Percentiles rank a stretch among this genome's conserved stretches.
These are phyloP conservation scores for Chlorella ohadii DNA, from an alignment of 139 green algal species.

Conservation along the genomic window DNA sequence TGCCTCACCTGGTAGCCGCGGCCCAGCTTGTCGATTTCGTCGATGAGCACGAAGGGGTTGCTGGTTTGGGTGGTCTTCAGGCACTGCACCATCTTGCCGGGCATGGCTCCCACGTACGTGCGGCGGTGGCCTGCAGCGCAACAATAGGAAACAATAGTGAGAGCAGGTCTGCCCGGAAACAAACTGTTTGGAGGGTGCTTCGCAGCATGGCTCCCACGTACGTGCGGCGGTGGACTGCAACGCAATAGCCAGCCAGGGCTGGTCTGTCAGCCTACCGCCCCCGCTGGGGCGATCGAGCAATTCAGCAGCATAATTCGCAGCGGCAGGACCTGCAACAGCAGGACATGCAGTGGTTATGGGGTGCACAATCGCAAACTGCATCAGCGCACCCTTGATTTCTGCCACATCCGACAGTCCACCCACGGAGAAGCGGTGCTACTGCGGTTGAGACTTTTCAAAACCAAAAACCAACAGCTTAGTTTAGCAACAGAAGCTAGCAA, in stretches of 20 bases:
- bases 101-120: conserved; percentile 99
- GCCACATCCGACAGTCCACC: conserved; percentile 94
- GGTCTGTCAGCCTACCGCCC: too few relatives aligned
- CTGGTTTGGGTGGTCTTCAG: conserved; percentile 84
- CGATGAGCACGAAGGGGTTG: conserved; percentile 98
- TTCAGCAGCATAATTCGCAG: too few relatives aligned
- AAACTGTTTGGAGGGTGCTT: too few relatives aligned
- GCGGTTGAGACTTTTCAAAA: too few relatives aligned
- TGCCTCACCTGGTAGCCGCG: conserved; percentile 58
- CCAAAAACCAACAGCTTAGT: too few relatives aligned
- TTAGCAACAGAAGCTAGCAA: too few relatives aligned
- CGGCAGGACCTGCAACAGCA: too few relatives aligned
- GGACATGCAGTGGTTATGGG: too few relatives aligned
- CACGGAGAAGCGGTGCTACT: conserved; percentile 94
- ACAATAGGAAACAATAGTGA: neutral
- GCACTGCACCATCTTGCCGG: conserved; percentile 97
- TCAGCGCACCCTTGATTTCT: conserved; percentile 96
- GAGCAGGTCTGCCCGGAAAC: too few relatives aligned
- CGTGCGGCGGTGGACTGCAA: conserved; percentile 83
- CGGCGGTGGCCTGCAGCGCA: conserved; percentile 72
- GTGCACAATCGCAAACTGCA: too few relatives aligned
- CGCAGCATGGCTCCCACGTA: conserved; percentile 99
- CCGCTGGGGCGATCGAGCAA: too few relatives aligned
- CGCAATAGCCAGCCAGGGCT: too few relatives aligned
- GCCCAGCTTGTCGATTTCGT: conserved; percentile 98